phyloP scores from a whole-genome alignment of 2,329 filamentous ascomycete species.

The Pseudopyricularia cyperi region DNA sequence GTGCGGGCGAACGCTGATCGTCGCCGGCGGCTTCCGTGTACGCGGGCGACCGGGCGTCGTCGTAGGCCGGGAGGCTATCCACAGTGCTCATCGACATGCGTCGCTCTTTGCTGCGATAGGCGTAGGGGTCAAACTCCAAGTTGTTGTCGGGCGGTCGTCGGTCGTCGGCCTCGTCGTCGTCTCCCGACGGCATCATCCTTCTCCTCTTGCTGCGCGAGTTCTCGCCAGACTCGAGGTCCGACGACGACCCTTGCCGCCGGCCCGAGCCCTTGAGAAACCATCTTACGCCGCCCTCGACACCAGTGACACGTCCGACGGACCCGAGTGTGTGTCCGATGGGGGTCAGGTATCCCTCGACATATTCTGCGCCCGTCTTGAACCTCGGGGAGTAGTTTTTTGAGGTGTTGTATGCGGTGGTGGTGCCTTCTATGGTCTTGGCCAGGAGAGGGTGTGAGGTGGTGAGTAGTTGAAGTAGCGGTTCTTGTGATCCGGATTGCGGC shows the following conservation, averaged over 20 bases:
- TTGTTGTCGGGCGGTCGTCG: constrained; percentile 1
- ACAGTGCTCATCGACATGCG: constrained; percentile 54
- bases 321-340: constrained; percentile 80
- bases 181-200: constrained; percentile 25
- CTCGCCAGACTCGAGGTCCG: constrained; percentile 31
- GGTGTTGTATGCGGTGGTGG: constrained; percentile 70
- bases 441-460: constrained; percentile 81
- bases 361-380: constrained; percentile 84
- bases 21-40: constrained; percentile 48
- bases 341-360: constrained; percentile 77
- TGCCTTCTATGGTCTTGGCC: constrained; percentile 72
- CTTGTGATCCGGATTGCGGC: constrained; percentile 22
- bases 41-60: constrained; percentile 61
- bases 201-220: constrained; percentile 43
- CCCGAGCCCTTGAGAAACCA: constrained; percentile 51
- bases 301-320: constrained; percentile 70
- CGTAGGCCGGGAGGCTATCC: constrained; percentile 73
- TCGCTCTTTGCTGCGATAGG: constrained; percentile 23
- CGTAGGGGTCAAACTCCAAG: constrained; percentile 9
- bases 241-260: constrained; percentile 18
- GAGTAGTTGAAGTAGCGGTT: constrained; percentile 75
- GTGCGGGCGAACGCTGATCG: constrained; percentile 9
- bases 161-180: constrained; percentile 12
- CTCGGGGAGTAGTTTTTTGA: constrained; percentile 82
- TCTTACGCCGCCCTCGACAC: constrained; percentile 74